Base-by-base conservation (phyloP, 306 rosid species). In the Dryas alaskensis region DNA sequence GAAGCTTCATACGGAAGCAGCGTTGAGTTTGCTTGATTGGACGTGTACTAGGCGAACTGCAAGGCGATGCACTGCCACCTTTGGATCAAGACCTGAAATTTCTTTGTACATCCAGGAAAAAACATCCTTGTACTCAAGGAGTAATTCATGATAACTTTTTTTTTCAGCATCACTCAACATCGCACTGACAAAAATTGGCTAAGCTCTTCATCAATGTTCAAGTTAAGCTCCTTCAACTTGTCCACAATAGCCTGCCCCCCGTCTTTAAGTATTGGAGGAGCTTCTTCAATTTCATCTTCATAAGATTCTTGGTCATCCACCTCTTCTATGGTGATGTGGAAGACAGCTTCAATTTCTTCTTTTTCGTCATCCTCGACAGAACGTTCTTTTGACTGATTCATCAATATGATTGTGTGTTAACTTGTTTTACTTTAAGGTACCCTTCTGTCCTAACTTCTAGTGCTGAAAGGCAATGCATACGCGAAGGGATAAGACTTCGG, bases 261-360 rank as follows among this genome's bases (percentile, higher is more conserved):
- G 0, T 39, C 66, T 10, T 61, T 11, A 4, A 61, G 22, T 39
- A 4, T 0, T 0, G 2, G 5, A 2, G 5, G 1, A 40, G 60
- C 60, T 8, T 54, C 10, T 4, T 54, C 19, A 19, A 54, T n/a
- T 17, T 17, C 31, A 14, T 1, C 3, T 2, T 54, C 1, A 7
- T 0, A 0, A 1, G 16, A 9, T 0, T 54, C 11, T 5, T 16
- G 25, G 3, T 54, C 4, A 0, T n/a, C 2, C 1, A 2, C 11
- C 27, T 17, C 10, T 8, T 54, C 3, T 1, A 54, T 0, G 1
- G 31, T 0, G 1, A 54, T n/a, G 10, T 54, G 11, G 1, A 14
- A n/a, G 1, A n/a, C 11, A 1, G 0, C 7, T 54, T 54, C 4
- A 22, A n/a, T 7, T 3, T 6, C 16, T n/a, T 22, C 59, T 0